Evolutionary conservation across 139 green algal genomes (phyloP).

Genomic region (Closterium sp.): DNA sequence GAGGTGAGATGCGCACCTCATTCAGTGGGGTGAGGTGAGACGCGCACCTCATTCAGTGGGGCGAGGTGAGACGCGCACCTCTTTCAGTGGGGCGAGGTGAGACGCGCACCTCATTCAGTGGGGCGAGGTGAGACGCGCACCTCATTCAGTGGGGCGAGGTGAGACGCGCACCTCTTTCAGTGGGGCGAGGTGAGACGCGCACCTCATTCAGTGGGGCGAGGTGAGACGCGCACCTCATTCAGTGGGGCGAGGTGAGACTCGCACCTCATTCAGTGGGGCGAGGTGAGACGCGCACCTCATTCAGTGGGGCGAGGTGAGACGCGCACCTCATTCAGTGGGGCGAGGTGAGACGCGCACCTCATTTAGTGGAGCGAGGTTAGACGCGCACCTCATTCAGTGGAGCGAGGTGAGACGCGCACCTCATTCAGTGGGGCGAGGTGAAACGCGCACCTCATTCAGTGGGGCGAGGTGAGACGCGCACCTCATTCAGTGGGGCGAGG

Average conservation of each 20-base stretch:
- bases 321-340: slow-evolving; percentile 98
- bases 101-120: slow-evolving; percentile 93
- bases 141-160: slow-evolving; percentile 93
- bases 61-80: slow-evolving; percentile 56
- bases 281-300: slow-evolving; percentile 86
- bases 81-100: slow-evolving; percentile 72
- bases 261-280: slow-evolving; percentile 68
- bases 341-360: slow-evolving; percentile 41
- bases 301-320: slow-evolving; percentile 90
- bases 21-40: slow-evolving; percentile 91
- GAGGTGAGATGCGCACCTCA: slow-evolving; percentile 81
- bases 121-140: slow-evolving; percentile 88
- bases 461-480: slow-evolving; percentile 78
- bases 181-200: slow-evolving; percentile 79
- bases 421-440: slow-evolving; percentile 91
- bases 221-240: slow-evolving; percentile 98
- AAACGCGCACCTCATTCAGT: slow-evolving; percentile 57
- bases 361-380: slow-evolving; percentile 72
- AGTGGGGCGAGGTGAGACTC: slow-evolving; percentile 74
- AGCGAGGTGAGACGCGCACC: slow-evolving; percentile 86
- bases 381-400: slow-evolving; percentile 95
- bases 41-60: slow-evolving; percentile 97
- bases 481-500: slow-evolving; percentile 89
- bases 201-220: slow-evolving; percentile 92
- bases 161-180: slow-evolving; percentile 35